Evolutionary conservation across 441 rosid genomes (phyloP).

Genomic region (Dalechampia spathulata): DNA sequence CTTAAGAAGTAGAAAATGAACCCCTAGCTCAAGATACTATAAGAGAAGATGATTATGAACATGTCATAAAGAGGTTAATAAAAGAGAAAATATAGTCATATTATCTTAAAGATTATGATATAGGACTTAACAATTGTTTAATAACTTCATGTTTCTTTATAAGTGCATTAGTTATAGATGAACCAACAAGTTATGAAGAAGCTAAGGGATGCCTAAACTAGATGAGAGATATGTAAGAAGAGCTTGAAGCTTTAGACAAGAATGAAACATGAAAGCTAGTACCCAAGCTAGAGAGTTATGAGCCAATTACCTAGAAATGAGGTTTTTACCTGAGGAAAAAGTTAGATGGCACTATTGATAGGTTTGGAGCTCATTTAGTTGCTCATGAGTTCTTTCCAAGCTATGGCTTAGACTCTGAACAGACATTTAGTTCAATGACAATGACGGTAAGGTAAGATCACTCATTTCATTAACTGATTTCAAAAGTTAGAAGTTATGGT

Average conservation of each 20-base stretch:
- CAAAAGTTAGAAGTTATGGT: neutral
- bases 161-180: neutral
- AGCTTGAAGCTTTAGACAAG: constrained; percentile 8
- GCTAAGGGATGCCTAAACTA: neutral
- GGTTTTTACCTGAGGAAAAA: neutral
- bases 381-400: neutral
- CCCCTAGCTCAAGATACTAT: no score
- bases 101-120: constrained; percentile 13
- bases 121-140: neutral
- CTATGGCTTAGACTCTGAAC: neutral
- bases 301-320: constrained; percentile 6
- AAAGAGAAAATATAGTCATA: neutral
- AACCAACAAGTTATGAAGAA: constrained; percentile 6
- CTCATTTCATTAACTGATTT: neutral
- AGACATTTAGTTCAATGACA: neutral
- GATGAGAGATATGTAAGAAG: constrained; percentile 6
- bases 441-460: neutral
- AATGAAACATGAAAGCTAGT: constrained; percentile 12
- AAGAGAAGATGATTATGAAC: neutral
- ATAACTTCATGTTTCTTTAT: neutral
- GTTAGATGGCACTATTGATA: neutral
- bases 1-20: neutral
- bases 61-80: neutral
- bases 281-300: constrained; percentile 6
- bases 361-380: neutral